Conservation (phyloP, 371 early-diverging fungal genomes). For the Apophysomyces elegans region DNA sequence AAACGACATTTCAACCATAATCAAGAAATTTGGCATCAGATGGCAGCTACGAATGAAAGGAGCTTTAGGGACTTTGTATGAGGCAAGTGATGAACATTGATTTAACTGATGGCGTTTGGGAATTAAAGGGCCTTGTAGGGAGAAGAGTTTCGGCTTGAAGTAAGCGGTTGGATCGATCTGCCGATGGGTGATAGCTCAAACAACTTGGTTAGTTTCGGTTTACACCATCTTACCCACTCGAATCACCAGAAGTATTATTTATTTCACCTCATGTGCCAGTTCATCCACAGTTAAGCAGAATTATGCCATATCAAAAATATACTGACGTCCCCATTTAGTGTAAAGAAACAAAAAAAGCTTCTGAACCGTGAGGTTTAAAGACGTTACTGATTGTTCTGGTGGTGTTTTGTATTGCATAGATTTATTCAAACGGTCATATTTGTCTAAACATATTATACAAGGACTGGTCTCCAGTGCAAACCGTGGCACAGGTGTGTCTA, state of each 20-base stretch:
- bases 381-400: conserved; percentile 1
- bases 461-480: conserved; percentile 96
- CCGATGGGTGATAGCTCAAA: not conserved
- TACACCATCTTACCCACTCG: conserved; percentile 82
- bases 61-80: conserved; percentile 71
- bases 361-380: not conserved
- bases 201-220: conserved; percentile 70
- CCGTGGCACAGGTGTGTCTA: conserved; percentile 91
- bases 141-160: conserved; percentile 71
- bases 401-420: conserved; percentile 37
- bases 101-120: not conserved
- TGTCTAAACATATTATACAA: conserved; percentile 96
- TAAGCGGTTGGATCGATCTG: conserved; percentile 24
- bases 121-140: conserved; percentile 34
- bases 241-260: conserved; percentile 86
- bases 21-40: conserved; percentile 22
- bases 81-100: conserved; percentile 37
- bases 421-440: conserved; percentile 93
- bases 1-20: not conserved
- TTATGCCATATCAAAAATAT: not conserved
- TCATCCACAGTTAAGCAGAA: conserved; percentile 78
- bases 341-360: conserved; percentile 11
- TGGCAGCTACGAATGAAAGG: conserved; percentile 71
- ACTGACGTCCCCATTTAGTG: conserved; percentile 11
- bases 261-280: conserved; percentile 69